phyloP scores from a whole-genome alignment of 352 stramenopile genomes.

The Blastocystis sp. region DNA sequence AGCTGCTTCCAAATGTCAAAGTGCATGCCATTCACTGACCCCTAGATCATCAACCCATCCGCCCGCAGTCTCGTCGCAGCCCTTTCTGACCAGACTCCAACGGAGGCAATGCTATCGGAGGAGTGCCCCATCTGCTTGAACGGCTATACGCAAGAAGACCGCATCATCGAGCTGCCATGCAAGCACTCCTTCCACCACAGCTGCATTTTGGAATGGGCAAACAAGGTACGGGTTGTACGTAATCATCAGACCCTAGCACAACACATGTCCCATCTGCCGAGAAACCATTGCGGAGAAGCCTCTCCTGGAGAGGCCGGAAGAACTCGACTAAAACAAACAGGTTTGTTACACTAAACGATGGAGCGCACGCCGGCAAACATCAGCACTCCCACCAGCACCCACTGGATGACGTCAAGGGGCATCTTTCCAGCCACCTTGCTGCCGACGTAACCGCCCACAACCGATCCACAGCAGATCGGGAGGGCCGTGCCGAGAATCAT shows the following conservation, averaged over 20 bases:
- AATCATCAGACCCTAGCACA: constrained; percentile 14
- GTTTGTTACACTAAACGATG: not conserved
- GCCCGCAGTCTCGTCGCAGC: not conserved
- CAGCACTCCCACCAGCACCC: constrained; percentile 48
- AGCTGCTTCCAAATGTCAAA: not conserved
- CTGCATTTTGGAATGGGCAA: constrained; percentile 21
- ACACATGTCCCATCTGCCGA: not conserved
- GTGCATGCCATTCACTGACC: not conserved
- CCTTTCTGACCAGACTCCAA: not conserved
- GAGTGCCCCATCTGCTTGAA: constrained; percentile 28
- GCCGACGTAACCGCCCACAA: constrained; percentile 52
- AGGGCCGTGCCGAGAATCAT: constrained; percentile 69
- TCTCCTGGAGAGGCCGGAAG: not conserved
- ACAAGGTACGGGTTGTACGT: not conserved
- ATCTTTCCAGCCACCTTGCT: constrained; percentile 63
- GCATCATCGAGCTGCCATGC: constrained; percentile 4
- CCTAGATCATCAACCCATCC: not conserved
- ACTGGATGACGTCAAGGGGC: constrained; percentile 41
- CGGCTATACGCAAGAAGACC: not conserved
- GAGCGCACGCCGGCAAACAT: constrained; percentile 22
- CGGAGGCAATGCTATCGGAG: not conserved
- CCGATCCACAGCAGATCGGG: constrained; percentile 60
- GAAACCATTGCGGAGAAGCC: not conserved
- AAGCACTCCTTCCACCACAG: constrained; percentile 7
- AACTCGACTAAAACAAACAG: not conserved